Evolutionary conservation across 306 rosid species (phyloP), one percentile per base, ranked within the genome.

Genomic region (Pachyrhizus erosus): DNA sequence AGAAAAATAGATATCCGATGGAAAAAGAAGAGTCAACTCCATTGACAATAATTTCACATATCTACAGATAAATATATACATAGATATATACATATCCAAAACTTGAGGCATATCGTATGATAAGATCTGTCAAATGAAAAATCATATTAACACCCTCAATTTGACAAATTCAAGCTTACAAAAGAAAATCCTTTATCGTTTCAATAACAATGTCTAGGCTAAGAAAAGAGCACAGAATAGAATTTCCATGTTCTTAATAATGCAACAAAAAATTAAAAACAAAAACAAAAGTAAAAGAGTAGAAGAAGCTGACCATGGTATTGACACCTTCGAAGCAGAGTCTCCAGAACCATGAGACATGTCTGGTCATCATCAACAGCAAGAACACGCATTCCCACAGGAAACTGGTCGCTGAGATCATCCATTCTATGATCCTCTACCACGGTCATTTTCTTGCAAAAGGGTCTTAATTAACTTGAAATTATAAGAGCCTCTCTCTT

Each of bases 341-440:
- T 84, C 81, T 93, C 96, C 87, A 96, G 87, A 77, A 96, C 60
- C 83, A 37, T 37, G 75, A 93, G 97, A 61, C 98, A 93, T 21
- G 92, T 92, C 80, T 91, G 88, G 43, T 96, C 97, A 74, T 96
- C 99, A 10, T 96, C 99, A 72, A 96, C 99, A 2, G 98, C 98
- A 43, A 96, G 97, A 42, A 96, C 94, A 60, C 94, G 92, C 99
- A 96, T 89, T 83, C 99, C 99, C 13, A 84, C n/a, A 5, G 98
- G 99, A 83, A 93, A 96, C 27, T 89, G 85, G 14, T 89, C 91
- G 70, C 76, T 82, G 21, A 80, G 89, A 33, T 88, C 95, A 14
- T 82, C 97, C 78, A 40, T 65, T 46, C 51, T 73, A 18, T 62
- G 78, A 66, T 31, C 37, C 27, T 83, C 76, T 83, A 31, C 94